phyloP scores from a whole-genome alignment of 2,329 filamentous ascomycete genomes.

The Emericellopsis atlantica region DNA sequence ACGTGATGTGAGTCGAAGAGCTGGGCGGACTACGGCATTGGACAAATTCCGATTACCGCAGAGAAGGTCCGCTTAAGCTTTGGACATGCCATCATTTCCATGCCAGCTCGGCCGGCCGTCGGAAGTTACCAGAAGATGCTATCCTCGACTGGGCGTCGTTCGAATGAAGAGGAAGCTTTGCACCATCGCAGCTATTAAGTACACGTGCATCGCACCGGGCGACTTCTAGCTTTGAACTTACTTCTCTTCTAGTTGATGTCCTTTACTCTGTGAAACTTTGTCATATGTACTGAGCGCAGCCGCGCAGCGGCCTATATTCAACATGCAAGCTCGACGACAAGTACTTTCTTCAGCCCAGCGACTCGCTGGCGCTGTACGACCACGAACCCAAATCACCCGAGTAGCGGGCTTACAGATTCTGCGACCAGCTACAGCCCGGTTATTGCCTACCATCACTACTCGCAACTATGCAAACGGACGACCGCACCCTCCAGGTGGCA shows the following conservation, averaged over 20 bases:
- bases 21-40: too few species aligned
- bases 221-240: neutral
- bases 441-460: slow-evolving; percentile 25
- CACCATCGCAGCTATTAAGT: neutral
- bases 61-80: too few species aligned
- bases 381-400: slow-evolving; percentile 4
- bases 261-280: too few species aligned
- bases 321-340: slow-evolving; percentile 29
- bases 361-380: slow-evolving; percentile 12
- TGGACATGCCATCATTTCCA: neutral
- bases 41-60: too few species aligned
- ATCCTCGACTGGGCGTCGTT: neutral
- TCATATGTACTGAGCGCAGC: too few species aligned
- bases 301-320: slow-evolving; percentile 3
- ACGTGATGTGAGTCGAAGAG: slow-evolving; percentile 14
- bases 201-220: neutral
- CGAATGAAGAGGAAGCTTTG: neutral
- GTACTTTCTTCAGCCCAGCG: slow-evolving; percentile 23
- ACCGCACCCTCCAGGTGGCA: slow-evolving; percentile 81
- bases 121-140: slow-evolving; percentile 26
- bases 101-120: slow-evolving; percentile 1
- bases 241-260: too few species aligned
- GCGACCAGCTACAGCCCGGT: slow-evolving; percentile 5
- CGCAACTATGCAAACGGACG: slow-evolving; percentile 57
- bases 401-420: slow-evolving; percentile 6